phyloP scores from a whole-genome alignment of 148 eudicot genomes.

The Rheum nobile region DNA sequence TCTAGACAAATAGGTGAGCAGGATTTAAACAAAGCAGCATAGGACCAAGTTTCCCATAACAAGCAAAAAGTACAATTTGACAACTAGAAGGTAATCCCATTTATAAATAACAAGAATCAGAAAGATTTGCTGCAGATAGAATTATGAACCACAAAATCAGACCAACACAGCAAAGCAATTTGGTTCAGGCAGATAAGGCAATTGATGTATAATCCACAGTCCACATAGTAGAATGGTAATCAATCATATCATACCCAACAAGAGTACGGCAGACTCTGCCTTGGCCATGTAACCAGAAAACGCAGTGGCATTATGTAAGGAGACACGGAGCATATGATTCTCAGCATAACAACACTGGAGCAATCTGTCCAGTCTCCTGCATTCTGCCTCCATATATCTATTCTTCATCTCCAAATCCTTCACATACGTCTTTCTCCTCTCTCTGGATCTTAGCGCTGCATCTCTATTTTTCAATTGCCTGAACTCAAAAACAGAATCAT shows the following conservation, averaged over 20 bases:
- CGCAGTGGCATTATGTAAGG: constrained; percentile 55
- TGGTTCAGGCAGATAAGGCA: neutral
- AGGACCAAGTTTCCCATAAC: neutral
- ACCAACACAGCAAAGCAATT: neutral
- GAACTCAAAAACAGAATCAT: constrained; percentile 1
- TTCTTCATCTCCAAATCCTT: constrained; percentile 83
- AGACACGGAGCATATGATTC: constrained; percentile 74
- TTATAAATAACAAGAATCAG: neutral
- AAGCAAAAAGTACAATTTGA: neutral
- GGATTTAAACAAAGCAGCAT: neutral
- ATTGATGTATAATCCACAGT: neutral
- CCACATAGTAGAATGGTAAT: neutral
- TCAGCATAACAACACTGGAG: constrained; percentile 82
- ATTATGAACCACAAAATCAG: neutral
- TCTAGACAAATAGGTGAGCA: neutral
- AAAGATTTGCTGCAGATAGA: neutral
- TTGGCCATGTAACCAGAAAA: constrained; percentile 70
- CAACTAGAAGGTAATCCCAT: neutral
- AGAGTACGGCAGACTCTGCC: constrained; percentile 99
- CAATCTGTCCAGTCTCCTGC: constrained; percentile 69
- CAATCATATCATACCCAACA: constrained; percentile 57
- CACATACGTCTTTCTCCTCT: constrained; percentile 82
- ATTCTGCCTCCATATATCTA: constrained; percentile 77
- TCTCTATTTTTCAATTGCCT: constrained; percentile 87
- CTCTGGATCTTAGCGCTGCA: constrained; percentile 90